Percentiles rank a stretch among this genome's conserved stretches.
Conservation (phyloP, 2,329 filamentous ascomycete species). For the Fusarium haematococcum region DNA sequence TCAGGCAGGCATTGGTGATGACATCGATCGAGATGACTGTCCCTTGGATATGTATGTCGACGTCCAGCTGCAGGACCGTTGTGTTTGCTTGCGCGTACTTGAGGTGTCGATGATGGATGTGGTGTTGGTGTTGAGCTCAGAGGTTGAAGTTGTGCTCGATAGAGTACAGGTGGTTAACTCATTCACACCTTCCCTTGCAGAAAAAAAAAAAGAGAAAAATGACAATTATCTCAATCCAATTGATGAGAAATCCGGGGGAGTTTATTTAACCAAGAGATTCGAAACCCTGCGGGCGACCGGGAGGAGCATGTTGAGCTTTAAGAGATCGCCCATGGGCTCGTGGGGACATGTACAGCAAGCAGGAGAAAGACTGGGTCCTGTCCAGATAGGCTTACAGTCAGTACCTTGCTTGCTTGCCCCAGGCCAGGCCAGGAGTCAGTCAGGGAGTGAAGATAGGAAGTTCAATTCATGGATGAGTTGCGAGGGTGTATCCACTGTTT, state of each 20-base stretch:
- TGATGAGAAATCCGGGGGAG: constrained; percentile 30
- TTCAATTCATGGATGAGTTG: constrained; percentile 15
- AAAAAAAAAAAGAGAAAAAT: neutral
- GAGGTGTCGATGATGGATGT: neutral
- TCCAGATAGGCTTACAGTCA: constrained; percentile 33
- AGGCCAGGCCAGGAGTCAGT: neutral
- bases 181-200: neutral
- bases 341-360: constrained; percentile 30
- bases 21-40: constrained; percentile 26
- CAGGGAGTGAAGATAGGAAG: constrained; percentile 30
- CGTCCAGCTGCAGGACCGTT: constrained; percentile 4
- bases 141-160: neutral
- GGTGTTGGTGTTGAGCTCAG: constrained; percentile 26
- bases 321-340: constrained; percentile 35
- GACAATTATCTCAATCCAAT: constrained; percentile 1
- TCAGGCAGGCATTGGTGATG: constrained; percentile 32
- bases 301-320: constrained; percentile 41
- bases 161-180: constrained; percentile 6
- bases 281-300: constrained; percentile 33
- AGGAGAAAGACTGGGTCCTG: constrained; percentile 42
- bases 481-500: constrained; percentile 19
- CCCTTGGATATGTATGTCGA: constrained; percentile 5
- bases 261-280: constrained; percentile 1
- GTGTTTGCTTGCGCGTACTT: constrained; percentile 6
- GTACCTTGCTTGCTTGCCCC: neutral